Conservation (phyloP, 192 early-diverging fungal species). For the Podila minutissima region DNA sequence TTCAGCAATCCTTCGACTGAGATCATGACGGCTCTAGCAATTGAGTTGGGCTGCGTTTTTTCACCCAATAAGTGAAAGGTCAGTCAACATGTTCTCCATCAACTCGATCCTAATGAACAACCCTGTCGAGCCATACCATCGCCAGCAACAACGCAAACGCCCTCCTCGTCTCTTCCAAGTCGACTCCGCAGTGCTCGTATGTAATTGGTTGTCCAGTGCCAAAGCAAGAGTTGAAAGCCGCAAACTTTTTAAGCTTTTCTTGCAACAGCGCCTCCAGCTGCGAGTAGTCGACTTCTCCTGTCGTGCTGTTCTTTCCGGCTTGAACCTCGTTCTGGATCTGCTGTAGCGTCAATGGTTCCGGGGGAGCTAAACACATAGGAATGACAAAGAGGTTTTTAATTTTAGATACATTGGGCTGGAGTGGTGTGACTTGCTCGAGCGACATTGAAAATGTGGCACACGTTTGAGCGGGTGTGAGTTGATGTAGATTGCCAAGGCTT, state of each 20-base stretch:
- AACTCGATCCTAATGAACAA: too few species aligned
- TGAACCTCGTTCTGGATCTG: slow-evolving; percentile 32
- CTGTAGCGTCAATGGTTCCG: slow-evolving; percentile 34
- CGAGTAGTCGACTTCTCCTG: slow-evolving; percentile 28
- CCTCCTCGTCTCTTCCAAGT: slow-evolving; percentile 68
- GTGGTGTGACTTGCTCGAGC: background rate
- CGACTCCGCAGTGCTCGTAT: slow-evolving; percentile 66
- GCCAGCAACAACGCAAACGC: slow-evolving; percentile 70
- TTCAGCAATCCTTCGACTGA: slow-evolving; percentile 76
- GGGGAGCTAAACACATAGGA: slow-evolving; percentile 17
- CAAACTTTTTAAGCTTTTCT: slow-evolving; percentile 42
- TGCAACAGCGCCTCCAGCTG: slow-evolving; percentile 21
- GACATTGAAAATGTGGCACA: slow-evolving; percentile 1
- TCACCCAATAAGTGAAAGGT: too few species aligned
- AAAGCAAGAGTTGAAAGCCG: slow-evolving; percentile 41
- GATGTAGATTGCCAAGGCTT: background rate
- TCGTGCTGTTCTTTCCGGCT: slow-evolving; percentile 5
- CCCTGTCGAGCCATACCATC: slow-evolving; percentile 48
- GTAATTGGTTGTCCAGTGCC: slow-evolving; percentile 50
- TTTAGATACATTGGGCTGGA: background rate
- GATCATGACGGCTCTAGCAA: slow-evolving; percentile 80
- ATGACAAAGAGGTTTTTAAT: background rate
- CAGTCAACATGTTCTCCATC: too few species aligned
- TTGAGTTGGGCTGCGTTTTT: slow-evolving; percentile 55
- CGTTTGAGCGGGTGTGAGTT: background rate